phyloP scores from a whole-genome alignment of 345 rosid species.

The Eucalyptus cloeziana region DNA sequence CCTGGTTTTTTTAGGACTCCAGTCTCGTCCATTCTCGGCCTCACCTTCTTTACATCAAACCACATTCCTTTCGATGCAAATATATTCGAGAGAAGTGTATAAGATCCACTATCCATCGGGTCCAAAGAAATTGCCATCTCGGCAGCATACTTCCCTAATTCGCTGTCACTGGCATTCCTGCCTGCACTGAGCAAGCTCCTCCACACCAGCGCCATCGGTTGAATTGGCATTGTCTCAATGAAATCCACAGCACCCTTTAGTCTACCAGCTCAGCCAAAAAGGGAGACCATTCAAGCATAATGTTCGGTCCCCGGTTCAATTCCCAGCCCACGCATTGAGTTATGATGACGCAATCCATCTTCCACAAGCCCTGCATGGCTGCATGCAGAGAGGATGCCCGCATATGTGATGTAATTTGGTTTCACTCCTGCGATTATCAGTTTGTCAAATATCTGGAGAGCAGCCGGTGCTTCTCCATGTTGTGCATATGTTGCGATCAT shows the following conservation, averaged over 20 bases:
- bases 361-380: constrained; percentile 60
- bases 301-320: constrained; percentile 55
- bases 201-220: constrained; percentile 47
- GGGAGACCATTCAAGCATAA: constrained; percentile 57
- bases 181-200: constrained; percentile 63
- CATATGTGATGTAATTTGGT: constrained; percentile 50
- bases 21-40: constrained; percentile 44
- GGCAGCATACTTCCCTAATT: constrained; percentile 55
- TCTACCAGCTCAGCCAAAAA: constrained; percentile 52
- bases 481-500: constrained; percentile 50
- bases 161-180: constrained; percentile 24
- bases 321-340: constrained; percentile 39
- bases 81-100: constrained; percentile 45
- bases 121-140: constrained; percentile 54
- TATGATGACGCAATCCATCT: constrained; percentile 33
- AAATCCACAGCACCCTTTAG: constrained; percentile 43
- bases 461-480: constrained; percentile 49
- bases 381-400: constrained; percentile 66
- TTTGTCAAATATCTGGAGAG: constrained; percentile 34
- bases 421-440: constrained; percentile 36
- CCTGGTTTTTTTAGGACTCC: constrained; percentile 67
- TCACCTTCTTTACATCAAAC: constrained; percentile 42
- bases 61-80: constrained; percentile 65
- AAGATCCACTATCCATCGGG: constrained; percentile 55
- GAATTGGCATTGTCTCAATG: constrained; percentile 43